Conservation (phyloP, 2,329 filamentous ascomycete genomes). For the Microsporum audouinii region DNA sequence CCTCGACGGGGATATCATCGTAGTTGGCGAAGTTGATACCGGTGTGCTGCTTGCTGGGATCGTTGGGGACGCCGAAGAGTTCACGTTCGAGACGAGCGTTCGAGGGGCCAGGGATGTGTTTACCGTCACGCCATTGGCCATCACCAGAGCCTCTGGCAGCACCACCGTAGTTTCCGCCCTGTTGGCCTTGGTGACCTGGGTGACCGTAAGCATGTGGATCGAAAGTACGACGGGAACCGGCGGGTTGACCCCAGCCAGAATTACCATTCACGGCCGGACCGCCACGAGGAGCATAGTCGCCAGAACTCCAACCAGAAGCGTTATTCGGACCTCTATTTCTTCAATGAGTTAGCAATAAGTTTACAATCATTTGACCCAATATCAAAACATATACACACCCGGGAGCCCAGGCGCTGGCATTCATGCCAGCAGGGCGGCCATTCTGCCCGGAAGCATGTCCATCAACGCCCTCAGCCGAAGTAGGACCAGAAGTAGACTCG, state of each 20-base stretch:
- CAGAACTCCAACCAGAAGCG: slow-evolving; percentile 13
- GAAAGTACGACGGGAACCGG: slow-evolving; percentile 38
- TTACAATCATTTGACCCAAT: slow-evolving; percentile 7
- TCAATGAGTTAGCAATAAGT: slow-evolving; percentile 13
- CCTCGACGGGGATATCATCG: slow-evolving; percentile 97
- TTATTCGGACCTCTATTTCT: slow-evolving; percentile 13
- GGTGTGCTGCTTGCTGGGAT: slow-evolving; percentile 88
- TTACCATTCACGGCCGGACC: slow-evolving; percentile 30
- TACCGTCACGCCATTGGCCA: slow-evolving; percentile 91
- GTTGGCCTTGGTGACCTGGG: slow-evolving; percentile 36
- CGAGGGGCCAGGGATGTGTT: slow-evolving; percentile 80
- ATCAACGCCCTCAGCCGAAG: slow-evolving; percentile 29
- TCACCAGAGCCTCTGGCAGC: slow-evolving; percentile 75
- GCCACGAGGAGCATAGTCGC: slow-evolving; percentile 8
- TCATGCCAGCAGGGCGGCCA: slow-evolving; percentile 16
- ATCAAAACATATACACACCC: slow-evolving; percentile 12
- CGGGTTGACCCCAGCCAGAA: slow-evolving; percentile 25
- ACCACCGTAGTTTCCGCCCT: slow-evolving; percentile 34
- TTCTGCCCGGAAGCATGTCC: slow-evolving; percentile 22
- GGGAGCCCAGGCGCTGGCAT: slow-evolving; percentile 25
- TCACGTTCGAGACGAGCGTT: slow-evolving; percentile 90
- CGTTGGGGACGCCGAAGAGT: slow-evolving; percentile 81
- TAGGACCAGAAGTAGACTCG: slow-evolving; percentile 14
- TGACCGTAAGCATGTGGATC: slow-evolving; percentile 53
- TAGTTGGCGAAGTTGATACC: slow-evolving; percentile 99